phyloP scores from a whole-genome alignment of 768 basidiomycete species.

The Russula foetens region DNA sequence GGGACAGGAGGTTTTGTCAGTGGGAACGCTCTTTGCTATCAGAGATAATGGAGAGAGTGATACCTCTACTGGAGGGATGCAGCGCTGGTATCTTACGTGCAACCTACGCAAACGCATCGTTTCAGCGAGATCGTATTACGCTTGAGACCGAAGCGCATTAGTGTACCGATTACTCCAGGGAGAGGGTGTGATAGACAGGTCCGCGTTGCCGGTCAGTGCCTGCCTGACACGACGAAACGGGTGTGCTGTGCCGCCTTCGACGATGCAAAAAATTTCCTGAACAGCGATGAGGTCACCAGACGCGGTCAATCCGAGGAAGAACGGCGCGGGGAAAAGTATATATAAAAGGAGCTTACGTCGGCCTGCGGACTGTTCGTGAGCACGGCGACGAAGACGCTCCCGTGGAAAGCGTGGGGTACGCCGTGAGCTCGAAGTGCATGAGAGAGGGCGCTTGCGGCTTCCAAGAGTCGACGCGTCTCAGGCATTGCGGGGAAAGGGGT shows the following conservation, averaged over 20 bases:
- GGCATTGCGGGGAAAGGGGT: slow-evolving; percentile 40
- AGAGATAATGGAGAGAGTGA: slow-evolving; percentile 33
- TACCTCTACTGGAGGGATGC: slow-evolving; percentile 74
- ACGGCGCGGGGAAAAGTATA: slow-evolving; percentile 23
- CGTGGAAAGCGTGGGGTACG: slow-evolving; percentile 78
- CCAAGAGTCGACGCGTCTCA: slow-evolving; percentile 65
- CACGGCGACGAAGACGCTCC: slow-evolving; percentile 61
- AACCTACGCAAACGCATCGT: slow-evolving; percentile 37
- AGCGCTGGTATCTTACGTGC: slow-evolving; percentile 64
- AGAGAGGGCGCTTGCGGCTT: slow-evolving; percentile 73
- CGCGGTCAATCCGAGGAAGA: not conserved
- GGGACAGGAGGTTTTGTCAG: not conserved
- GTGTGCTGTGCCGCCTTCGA: slow-evolving; percentile 61
- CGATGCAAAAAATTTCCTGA: slow-evolving; percentile 81
- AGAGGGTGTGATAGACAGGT: slow-evolving; percentile 60
- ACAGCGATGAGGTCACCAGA: slow-evolving; percentile 13
- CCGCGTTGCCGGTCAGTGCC: slow-evolving; percentile 54
- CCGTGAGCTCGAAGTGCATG: slow-evolving; percentile 43
- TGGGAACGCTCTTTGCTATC: not conserved
- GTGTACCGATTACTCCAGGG: slow-evolving; percentile 81
- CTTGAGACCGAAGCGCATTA: slow-evolving; percentile 4
- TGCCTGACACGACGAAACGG: slow-evolving; percentile 78
- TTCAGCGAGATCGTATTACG: slow-evolving; percentile 6
- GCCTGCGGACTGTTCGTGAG: slow-evolving; percentile 57
- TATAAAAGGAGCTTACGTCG: too few species aligned